phyloP scores from a whole-genome alignment of 176 grass and related monocot species.

The Carex littledalei region DNA sequence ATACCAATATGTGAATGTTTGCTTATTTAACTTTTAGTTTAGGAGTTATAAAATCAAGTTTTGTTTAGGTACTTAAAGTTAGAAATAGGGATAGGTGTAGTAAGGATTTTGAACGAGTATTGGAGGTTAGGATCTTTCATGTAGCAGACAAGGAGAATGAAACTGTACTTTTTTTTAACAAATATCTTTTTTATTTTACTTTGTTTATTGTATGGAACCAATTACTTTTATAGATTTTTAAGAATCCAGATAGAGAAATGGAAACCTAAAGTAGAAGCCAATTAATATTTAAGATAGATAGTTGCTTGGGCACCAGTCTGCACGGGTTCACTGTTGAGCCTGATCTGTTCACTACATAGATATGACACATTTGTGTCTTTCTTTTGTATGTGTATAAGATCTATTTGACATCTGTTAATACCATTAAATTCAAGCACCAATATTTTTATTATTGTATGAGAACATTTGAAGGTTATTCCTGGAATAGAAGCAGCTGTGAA shows the following conservation, averaged over 20 bases:
- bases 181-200: neutral
- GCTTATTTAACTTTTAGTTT: neutral
- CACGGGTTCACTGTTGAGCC: neutral
- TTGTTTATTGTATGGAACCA: neutral
- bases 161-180: neutral
- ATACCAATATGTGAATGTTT: neutral
- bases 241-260: neutral
- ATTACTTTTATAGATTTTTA: neutral
- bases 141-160: neutral
- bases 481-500: conserved; percentile 82
- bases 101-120: neutral
- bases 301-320: neutral
- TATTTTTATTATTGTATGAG: neutral
- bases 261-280: neutral
- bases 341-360: neutral
- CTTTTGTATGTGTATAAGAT: neutral
- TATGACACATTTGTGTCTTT: neutral
- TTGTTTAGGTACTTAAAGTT: neutral
- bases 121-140: neutral
- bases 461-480: conserved; percentile 58
- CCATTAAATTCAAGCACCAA: neutral
- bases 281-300: neutral
- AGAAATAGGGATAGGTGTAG: neutral
- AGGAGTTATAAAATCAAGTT: neutral
- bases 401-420: neutral